Evolutionary conservation across 2,329 filamentous ascomycete genomes (phyloP), one percentile per base, ranked within the genome.

Genomic region (Coccinonectria pachysandricola): DNA sequence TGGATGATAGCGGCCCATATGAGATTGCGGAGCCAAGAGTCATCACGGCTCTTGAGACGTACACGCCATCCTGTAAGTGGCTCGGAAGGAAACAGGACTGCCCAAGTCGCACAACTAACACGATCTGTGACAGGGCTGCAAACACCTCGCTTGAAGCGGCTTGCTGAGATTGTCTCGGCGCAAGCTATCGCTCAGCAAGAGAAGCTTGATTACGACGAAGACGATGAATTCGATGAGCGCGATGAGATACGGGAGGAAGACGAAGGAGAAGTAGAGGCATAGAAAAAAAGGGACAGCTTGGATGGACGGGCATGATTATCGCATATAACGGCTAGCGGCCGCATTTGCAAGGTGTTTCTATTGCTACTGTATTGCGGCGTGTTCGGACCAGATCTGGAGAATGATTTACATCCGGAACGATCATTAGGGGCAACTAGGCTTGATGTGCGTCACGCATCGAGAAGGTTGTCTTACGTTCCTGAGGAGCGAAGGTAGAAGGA

Each of bases 1-100:
- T 98, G 87, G 91, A 98, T 50, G 91, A 98, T 60, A 94, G 85
- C 45, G 91, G 91, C 13, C 91, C 88, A 14, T 98, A 98, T 50
- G 91, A 96, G 58, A 98, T 98, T 55, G 91, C 91, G 9, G 91
- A 98, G 57, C 91, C 91, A 15, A 75, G 91, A 52, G 83, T 85
- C 28, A 98, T 98, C 49, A 95, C 87, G 4, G 91, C 91, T 27
- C 63, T 98, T 40, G 91, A 98, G 63, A 98, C 91, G 9, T 98
- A 98, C 54, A 96, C 91, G 26, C 91, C 91, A 37, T 94, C 87
- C 42, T 98, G 88, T 91, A 68, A 71, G 82, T 48, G 13, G 11
- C 5, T 15, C 5, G 15, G 4, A 18, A 15, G 9, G 12, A 18
- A n/a, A 8, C 13, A 8, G 11, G 9, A 18, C 12, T 15, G 8